These are phyloP conservation scores for Nothophaeocryptopus gaeumannii DNA, from an alignment of 2,329 filamentous ascomycete species.

Conservation along the genomic window DNA sequence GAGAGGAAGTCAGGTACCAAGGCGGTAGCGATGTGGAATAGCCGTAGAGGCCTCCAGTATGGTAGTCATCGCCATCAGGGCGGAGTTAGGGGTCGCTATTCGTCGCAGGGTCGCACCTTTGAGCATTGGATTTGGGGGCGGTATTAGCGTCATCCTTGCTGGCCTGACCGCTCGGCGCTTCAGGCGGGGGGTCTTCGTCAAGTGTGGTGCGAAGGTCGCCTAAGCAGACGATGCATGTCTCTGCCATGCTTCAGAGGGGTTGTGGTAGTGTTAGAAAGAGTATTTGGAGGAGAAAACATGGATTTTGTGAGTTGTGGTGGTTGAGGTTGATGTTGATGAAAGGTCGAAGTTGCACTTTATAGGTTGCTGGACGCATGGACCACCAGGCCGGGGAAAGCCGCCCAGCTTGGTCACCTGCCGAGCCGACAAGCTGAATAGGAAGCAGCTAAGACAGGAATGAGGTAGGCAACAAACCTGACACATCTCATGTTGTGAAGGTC, in stretches of 20 bases:
- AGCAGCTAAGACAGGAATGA: not conserved
- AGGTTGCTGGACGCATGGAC: too few relatives aligned
- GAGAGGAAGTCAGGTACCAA: conserved; percentile 34
- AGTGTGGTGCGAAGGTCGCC: conserved; percentile 63
- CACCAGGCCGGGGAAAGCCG: not conserved
- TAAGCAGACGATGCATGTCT: conserved; percentile 70
- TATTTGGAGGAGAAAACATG: conserved; percentile 17
- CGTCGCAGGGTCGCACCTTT: conserved; percentile 35
- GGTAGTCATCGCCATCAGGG: conserved; percentile 22
- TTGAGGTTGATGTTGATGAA: conserved; percentile 13
- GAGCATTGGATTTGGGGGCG: conserved; percentile 22
- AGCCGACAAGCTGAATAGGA: not conserved
- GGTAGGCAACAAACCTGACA: too few relatives aligned
- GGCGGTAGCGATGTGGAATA: conserved; percentile 20
- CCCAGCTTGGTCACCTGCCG: too few relatives aligned
- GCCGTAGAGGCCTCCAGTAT: conserved; percentile 32
- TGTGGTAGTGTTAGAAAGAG: conserved; percentile 9
- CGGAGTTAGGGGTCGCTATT: conserved; percentile 18
- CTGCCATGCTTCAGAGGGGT: conserved; percentile 51
- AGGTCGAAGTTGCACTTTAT: conserved; percentile 14
- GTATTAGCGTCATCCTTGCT: conserved; percentile 28
- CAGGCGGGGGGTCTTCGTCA: conserved; percentile 49
- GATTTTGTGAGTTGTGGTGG: conserved; percentile 10
- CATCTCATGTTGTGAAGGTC: too few relatives aligned
- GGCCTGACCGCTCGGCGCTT: conserved; percentile 22